Base-by-base conservation (phyloP, 2,329 filamentous ascomycete genomes). In the Grosmannia serpens region DNA sequence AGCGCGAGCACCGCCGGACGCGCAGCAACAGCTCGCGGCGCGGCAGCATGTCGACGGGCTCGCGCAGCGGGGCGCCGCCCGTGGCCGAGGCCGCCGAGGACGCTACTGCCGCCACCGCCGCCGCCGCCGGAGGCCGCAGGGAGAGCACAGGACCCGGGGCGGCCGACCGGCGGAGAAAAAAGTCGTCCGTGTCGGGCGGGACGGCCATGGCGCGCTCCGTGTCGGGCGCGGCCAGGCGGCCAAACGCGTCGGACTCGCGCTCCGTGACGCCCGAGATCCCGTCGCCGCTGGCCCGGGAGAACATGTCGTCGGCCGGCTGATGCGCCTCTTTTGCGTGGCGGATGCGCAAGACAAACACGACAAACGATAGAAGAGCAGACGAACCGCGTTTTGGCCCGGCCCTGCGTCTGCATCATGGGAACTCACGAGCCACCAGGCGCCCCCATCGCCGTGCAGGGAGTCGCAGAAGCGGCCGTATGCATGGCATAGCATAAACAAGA, bases 251-350 rank as follows among this genome's bases (percentile, higher is more conserved):
- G 24, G 58, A 59, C 53, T 78, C 76, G 4, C 70, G 80, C 56
- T 81, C 79, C 6, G 72, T 78, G 2, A 81, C 80, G 6, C 80
- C 80, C 1, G 80, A 83, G 49, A 73, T 74, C 22, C 72, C 79
- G 5, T 82, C 80, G 3, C 80, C 79, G 3, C 66, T 83, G 60
- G 75, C 77, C 8, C 73, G 71, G 56, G 78, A 79, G 63, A 78
- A 73, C 60, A 62, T 70, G n/a, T 38, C 51, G 31, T n/a, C 52
- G 5, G 53, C 29, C 29, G 50, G 29, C 4, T 52, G 29, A 33
- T n/a, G n/a, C n/a, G n/a, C n/a, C n/a, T n/a, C n/a, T n/a, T n/a
- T n/a, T n/a, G n/a, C n/a, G n/a, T n/a, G n/a, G n/a, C n/a, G n/a
- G n/a, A n/a, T n/a, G n/a, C n/a, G n/a, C n/a, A n/a, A n/a, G 31